These are phyloP conservation scores for Paecilomyces sp. DNA, from an alignment of 2,329 filamentous ascomycete species.

Conservation along the genomic window DNA sequence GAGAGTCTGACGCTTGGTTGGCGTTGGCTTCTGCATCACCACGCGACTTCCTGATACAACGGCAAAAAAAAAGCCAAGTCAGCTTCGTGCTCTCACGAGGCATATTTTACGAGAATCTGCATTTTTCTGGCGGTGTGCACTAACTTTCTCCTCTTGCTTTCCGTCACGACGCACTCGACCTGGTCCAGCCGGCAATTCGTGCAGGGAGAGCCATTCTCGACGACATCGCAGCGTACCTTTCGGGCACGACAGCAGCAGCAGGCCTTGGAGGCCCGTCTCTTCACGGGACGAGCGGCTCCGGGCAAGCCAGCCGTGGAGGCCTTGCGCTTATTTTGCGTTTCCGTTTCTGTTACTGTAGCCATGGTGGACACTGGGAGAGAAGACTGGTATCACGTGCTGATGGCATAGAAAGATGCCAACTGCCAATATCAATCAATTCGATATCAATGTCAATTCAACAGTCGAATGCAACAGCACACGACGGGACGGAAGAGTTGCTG, in stretches of 20 bases:
- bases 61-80: not conserved
- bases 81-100: not conserved
- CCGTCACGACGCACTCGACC: constrained; percentile 55
- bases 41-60: constrained; percentile 29
- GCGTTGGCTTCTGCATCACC: constrained; percentile 28
- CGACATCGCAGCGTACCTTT: constrained; percentile 91
- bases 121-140: constrained; percentile 11
- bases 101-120: not conserved
- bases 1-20: constrained; percentile 25
- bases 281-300: constrained; percentile 53
- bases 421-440: not conserved
- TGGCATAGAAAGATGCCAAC: not conserved
- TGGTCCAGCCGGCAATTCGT: constrained; percentile 67
- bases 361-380: constrained; percentile 4
- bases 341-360: constrained; percentile 17
- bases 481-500: too few relatives aligned
- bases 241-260: constrained; percentile 82
- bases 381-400: not conserved
- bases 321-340: constrained; percentile 47
- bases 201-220: constrained; percentile 75
- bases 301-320: constrained; percentile 50
- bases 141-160: constrained; percentile 68
- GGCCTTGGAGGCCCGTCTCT: constrained; percentile 82
- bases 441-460: too few relatives aligned
- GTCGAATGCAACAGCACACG: too few relatives aligned